Conservation (phyloP, 305 asterid genomes). For the Lippia alba region DNA sequence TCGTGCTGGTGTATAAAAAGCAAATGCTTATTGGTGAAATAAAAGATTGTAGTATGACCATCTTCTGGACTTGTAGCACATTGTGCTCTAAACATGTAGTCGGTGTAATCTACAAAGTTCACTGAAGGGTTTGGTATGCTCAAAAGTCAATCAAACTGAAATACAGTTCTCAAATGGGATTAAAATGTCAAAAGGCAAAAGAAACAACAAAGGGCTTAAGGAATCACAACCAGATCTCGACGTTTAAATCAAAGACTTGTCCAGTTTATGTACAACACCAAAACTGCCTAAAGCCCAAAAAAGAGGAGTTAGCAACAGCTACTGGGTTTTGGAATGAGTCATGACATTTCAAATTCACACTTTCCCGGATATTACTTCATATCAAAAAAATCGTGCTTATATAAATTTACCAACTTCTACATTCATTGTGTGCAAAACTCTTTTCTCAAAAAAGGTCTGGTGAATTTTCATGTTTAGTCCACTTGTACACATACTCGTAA, state of each 20-base stretch:
- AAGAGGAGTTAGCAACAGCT: constrained; percentile 2
- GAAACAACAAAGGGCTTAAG: constrained; percentile 11
- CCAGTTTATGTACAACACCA: constrained; percentile 9
- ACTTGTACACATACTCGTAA: constrained; percentile 22
- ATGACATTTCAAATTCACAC: constrained; percentile 25
- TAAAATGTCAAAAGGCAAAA: constrained; percentile 8
- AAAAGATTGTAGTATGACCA: neutral
- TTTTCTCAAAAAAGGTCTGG: constrained; percentile 18
- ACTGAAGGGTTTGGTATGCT: constrained; percentile 11
- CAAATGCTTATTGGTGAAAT: too few species aligned
- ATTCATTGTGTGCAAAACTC: constrained; percentile 7
- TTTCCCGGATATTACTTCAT: constrained; percentile 9
- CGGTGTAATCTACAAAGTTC: constrained; percentile 10
- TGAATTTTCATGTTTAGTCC: constrained; percentile 4
- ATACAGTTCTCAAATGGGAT: constrained; percentile 16
- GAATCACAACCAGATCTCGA: constrained; percentile 8
- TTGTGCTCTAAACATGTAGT: constrained; percentile 6
- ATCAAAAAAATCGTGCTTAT: constrained; percentile 5
- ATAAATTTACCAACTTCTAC: neutral
- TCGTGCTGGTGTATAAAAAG: too few species aligned
- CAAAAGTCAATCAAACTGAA: constrained; percentile 18
- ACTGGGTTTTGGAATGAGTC: constrained; percentile 1
- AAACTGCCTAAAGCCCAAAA: constrained; percentile 16
- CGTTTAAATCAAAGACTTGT: constrained; percentile 13
- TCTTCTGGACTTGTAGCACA: constrained; percentile 2